phyloP scores from a whole-genome alignment of 208 protist genomes.

The Crithidia thermophila region DNA sequence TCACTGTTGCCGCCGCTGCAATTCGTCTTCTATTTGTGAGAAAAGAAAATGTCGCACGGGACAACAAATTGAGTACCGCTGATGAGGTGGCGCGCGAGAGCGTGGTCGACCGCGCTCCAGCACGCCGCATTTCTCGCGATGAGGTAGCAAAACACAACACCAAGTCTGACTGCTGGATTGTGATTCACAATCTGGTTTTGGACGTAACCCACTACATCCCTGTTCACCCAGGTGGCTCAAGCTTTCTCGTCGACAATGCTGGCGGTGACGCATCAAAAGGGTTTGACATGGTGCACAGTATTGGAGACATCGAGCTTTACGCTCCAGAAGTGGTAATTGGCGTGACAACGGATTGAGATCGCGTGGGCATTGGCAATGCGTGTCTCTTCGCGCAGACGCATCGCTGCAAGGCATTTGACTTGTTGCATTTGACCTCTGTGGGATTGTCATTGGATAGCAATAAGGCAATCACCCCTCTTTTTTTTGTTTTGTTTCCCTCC shows the following conservation, averaged over 20 bases:
- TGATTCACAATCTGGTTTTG: background rate
- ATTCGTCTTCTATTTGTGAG: no score
- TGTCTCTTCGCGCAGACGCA: background rate
- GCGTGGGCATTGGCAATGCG: no score
- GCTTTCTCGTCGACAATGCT: background rate
- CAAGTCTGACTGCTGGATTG: background rate
- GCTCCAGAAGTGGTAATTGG: constrained; percentile 5
- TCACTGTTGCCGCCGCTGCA: no score
- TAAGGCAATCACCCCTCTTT: no score
- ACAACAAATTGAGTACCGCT: no score
- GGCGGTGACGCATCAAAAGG: background rate
- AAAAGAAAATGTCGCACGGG: no score
- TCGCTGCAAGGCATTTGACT: background rate
- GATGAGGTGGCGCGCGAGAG: background rate
- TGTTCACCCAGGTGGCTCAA: constrained; percentile 3
- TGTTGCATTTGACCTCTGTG: no score
- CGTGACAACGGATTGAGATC: background rate
- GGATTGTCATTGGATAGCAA: no score
- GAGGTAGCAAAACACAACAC: constrained; percentile 9
- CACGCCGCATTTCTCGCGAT: background rate
- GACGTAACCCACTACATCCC: constrained; percentile 8
- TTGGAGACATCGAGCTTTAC: constrained; percentile 6
- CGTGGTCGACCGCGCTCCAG: background rate
- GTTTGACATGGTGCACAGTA: background rate
- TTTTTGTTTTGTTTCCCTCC: constrained; percentile 20